Evolutionary conservation across 345 rosid genomes (phyloP), one percentile per base, ranked within the genome.

Genomic region (Odontarrhena argentea): DNA sequence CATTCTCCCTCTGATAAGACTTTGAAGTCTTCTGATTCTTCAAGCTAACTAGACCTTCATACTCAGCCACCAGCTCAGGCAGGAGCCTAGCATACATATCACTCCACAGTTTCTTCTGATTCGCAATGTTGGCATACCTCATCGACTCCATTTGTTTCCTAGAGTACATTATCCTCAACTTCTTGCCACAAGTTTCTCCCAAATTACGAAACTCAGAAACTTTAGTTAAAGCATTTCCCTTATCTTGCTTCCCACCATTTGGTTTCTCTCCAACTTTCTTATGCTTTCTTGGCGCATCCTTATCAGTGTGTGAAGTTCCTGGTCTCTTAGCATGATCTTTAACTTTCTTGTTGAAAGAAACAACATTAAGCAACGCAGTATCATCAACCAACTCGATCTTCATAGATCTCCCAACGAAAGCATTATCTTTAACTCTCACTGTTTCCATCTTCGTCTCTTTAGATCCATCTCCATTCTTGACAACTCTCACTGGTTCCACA

Each of bases 331-430:
- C 62, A 75, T 60, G 64, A 63, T 49, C 76, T 59, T 75, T 74
- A 44, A 69, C 76, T 44, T 44, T 69, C 77, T 70, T 75, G 26
- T 68, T 41, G 40, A 75, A 58, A 7, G 64, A 46, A 68, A 82
- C 55, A 6, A 86, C 76, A 65, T 76, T 83, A 73, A 87, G 74
- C 83, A 89, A 54, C 2, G 86, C 95, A 10, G 87, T 87, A 69
- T 92, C 92, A 75, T 92, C 97, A 59, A 87, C 76, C 25, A 90
- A 73, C 67, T 86, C 80, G 63, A 86, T 60, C 67, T 79, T 83
- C 75, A 84, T 49, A 9, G 98, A 79, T 50, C 69, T 60, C 15
- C 82, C 75, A 60, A 72, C 67, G 28, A 65, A 25, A 68, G 59
- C 70, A 60, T 61, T 66, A 46, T 63, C 63, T 28, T 60, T 60